Base-by-base conservation (phyloP, 73 alveolate species). In the Uronychia binucleata region DNA sequence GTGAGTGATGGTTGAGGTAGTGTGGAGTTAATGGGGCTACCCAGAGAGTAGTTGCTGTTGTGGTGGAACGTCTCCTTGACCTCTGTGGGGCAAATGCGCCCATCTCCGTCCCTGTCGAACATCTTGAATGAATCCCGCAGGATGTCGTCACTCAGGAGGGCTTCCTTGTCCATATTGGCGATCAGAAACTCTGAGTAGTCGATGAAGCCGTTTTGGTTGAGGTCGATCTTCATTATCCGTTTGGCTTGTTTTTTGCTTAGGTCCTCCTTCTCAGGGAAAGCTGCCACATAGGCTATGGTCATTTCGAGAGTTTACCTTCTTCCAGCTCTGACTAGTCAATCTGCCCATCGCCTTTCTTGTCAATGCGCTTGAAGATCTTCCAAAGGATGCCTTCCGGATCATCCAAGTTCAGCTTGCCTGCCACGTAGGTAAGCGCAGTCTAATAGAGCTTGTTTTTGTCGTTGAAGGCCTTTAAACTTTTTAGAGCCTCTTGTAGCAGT, bases 131-230 rank as follows among this genome's bases (percentile, higher is more conserved):
- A 94, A 14, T 96, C 88, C 30, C 79, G 87, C 84, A 93, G 86
- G 77, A 83, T 93, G 75, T 93, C 93, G 28, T 91, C 95, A 0
- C 93, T 90, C 34, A 93, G 74, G 75, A 93, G 77, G 35, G 84
- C 79, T 74, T 86, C 79, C 32, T 90, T 88, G 79, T 93, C 95
- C 77, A 93, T 93, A n/a, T 93, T 90, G 14, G 97, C 97, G 74
- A 86, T 89, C 57, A 93, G 85, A 82, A 93, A 93, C 76, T 93
- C 97, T 80, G 92, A 93, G 77, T 82, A 89, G 58, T 91, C 88
- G 74, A 93, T 89, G 31, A 86, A 86, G 59, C 94, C 94, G 89
- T 81, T 93, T 75, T 89, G 80, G 81, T 93, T 93, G 77, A 85
- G 75, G 88, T 93, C 97, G 19, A 5, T 11, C 19, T 46, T 5